A percentile compares a stretch with the other conserved stretches of the same genome.
These are phyloP conservation scores for Acanthamoeba culbertsoni DNA, from an alignment of 208 protist species.

Conservation along the genomic window DNA sequence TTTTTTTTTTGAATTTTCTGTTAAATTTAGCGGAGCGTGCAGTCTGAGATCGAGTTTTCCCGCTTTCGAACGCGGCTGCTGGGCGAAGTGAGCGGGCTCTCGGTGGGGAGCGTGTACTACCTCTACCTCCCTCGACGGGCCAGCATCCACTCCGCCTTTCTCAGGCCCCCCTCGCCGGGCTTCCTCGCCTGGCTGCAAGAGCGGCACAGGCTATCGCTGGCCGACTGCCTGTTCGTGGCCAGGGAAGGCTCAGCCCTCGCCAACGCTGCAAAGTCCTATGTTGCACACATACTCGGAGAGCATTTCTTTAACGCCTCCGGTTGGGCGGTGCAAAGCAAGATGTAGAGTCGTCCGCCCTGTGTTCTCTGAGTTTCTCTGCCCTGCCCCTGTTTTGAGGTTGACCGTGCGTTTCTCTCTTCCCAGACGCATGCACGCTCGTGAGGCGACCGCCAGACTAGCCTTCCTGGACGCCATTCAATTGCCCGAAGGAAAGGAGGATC, in stretches of 20 bases:
- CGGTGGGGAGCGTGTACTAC: not conserved
- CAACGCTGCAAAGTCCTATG: not conserved
- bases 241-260: not conserved
- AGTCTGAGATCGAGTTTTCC: not conserved
- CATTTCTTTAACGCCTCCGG: constrained; percentile 1
- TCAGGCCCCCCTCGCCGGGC: not conserved
- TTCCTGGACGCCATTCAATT: not conserved
- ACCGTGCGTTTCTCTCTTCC: not conserved
- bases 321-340: not conserved
- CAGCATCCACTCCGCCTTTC: not conserved
- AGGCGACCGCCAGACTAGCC: not conserved
- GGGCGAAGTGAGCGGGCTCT: not conserved
- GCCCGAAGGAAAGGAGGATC: not conserved
- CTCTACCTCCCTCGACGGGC: not conserved
- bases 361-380: not conserved
- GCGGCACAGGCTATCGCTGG: not conserved
- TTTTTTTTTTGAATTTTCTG: not conserved
- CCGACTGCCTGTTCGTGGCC: not conserved
- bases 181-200: not conserved
- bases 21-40: not conserved
- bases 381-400: not conserved
- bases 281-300: not conserved
- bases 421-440: not conserved
- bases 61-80: not conserved
- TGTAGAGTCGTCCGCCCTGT: too few species aligned